These are phyloP conservation scores for Yamadazyma mexicana DNA, from an alignment of 1,139 yeast genomes.

Conservation along the genomic window DNA sequence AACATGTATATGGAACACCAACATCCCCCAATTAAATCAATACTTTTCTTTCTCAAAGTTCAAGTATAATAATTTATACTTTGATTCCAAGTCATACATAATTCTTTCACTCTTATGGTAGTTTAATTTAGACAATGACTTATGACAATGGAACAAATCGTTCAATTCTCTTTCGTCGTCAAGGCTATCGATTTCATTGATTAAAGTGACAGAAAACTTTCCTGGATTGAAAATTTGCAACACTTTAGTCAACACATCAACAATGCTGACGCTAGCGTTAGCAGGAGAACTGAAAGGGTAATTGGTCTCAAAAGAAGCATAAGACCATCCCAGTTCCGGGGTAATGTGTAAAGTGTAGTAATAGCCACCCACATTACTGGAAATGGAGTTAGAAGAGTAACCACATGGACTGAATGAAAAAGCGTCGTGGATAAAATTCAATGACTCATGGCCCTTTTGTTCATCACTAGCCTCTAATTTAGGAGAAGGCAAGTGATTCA, in stretches of 20 bases:
- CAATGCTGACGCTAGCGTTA: slow-evolving; percentile 34
- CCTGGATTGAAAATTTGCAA: slow-evolving; percentile 71
- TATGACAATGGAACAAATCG: slow-evolving; percentile 33
- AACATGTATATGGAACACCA: slow-evolving; percentile 9
- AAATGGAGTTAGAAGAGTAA: slow-evolving; percentile 80
- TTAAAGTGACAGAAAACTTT: slow-evolving; percentile 72
- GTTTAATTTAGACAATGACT: slow-evolving; percentile 40
- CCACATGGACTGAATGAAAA: slow-evolving; percentile 97
- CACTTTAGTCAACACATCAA: slow-evolving; percentile 56
- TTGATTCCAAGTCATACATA: slow-evolving; percentile 62
- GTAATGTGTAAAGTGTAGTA: slow-evolving; percentile 94
- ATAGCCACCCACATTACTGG: slow-evolving; percentile 53
- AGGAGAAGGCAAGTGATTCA: slow-evolving; percentile 39
- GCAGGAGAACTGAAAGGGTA: slow-evolving; percentile 47
- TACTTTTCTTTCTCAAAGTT: slow-evolving; percentile 33
- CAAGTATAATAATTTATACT: slow-evolving; percentile 49
- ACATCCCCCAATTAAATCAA: slow-evolving; percentile 19
- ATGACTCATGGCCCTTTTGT: slow-evolving; percentile 20
- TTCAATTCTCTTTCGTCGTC: slow-evolving; percentile 14
- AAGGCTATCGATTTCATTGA: slow-evolving; percentile 33
- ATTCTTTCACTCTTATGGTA: slow-evolving; percentile 69
- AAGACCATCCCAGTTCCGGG: slow-evolving; percentile 92
- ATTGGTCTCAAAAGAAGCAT: slow-evolving; percentile 93
- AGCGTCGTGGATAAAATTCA: slow-evolving; percentile 66
- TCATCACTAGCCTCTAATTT: slow-evolving; percentile 25